Evolutionary conservation across 2,329 filamentous ascomycete species (phyloP), one percentile per base, ranked within the genome.

Genomic region (Mycosphaerella sp.): DNA sequence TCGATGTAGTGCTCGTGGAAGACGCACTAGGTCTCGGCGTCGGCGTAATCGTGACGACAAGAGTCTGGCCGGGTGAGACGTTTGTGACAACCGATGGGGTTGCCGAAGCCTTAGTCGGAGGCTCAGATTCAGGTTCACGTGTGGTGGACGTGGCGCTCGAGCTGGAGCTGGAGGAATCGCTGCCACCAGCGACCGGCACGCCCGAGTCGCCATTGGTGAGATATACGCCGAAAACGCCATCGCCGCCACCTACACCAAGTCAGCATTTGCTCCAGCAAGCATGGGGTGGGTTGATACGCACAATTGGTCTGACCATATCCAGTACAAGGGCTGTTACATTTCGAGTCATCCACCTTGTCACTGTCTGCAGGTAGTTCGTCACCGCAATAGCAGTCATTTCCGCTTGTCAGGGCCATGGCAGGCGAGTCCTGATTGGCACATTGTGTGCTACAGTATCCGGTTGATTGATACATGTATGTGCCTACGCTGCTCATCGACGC

Each of bases 321-420:
- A 10, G 49, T 49, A 69, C 90, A 95, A 0, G 75, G 67, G 26
- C 76, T 78, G 66, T 80, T 76, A 72, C 90, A 95, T 14, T 81
- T 72, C 7, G 68, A 68, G 65, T 85, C 78, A 46, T 78, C 73
- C 8, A 81, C 78, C 56, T 83, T 68, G 42, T 75, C 73, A n/a
- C 73, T 73, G 38, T 74, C 64, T n/a, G 83, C 75, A 0, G 90
- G 90, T 46, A 90, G 78, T 56, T 78, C 71, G 59, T 81, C 74
- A 55, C 89, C 90, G 66, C 90, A 95, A 65, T 77, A 87, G 72
- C 90, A 95, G 59, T 81, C 72, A 14, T 77, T 74, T n/a, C 80
- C 80, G n/a, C 78, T 77, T 6, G 78, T 80, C 41, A 88, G 72
- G 32, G 78, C 89, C 64, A 84, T 82, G 6, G 89, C 85, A 1